Conservation (phyloP, 1,284 basidiomycete species). For the Xerocomus cyaneibrunnescens region DNA sequence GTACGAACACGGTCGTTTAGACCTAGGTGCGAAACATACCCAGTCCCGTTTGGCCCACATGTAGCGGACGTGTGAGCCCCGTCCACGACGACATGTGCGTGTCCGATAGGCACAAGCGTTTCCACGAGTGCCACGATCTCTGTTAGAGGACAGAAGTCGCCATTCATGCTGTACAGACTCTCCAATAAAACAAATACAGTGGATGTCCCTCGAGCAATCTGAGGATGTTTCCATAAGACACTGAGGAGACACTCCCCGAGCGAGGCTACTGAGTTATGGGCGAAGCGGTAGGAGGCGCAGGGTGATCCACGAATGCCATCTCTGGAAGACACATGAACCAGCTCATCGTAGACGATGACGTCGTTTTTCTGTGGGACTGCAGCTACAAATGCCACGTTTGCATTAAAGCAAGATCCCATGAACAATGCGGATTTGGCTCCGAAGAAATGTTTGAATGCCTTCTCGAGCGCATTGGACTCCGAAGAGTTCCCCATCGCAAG, state of each 20-base stretch:
- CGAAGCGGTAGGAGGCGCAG: conserved; percentile 26
- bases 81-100: conserved; percentile 1
- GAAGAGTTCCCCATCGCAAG: conserved; percentile 48
- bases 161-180: conserved; percentile 65
- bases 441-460: conserved; percentile 12
- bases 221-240: conserved; percentile 23
- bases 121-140: conserved; percentile 30
- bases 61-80: not conserved
- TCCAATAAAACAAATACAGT: conserved; percentile 54
- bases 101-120: not conserved
- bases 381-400: conserved; percentile 21
- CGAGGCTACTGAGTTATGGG: conserved; percentile 20
- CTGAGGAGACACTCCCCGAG: conserved; percentile 26
- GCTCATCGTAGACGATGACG: conserved; percentile 44
- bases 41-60: not conserved
- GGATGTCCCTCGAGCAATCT: conserved; percentile 24
- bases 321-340: conserved; percentile 59
- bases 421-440: conserved; percentile 44
- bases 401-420: conserved; percentile 63
- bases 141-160: conserved; percentile 52
- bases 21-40: not conserved
- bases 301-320: conserved; percentile 52
- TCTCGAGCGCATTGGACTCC: conserved; percentile 16
- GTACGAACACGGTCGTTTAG: not conserved
- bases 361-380: not conserved